phyloP scores from a whole-genome alignment of 306 rosid species.

The Betula pendula region DNA sequence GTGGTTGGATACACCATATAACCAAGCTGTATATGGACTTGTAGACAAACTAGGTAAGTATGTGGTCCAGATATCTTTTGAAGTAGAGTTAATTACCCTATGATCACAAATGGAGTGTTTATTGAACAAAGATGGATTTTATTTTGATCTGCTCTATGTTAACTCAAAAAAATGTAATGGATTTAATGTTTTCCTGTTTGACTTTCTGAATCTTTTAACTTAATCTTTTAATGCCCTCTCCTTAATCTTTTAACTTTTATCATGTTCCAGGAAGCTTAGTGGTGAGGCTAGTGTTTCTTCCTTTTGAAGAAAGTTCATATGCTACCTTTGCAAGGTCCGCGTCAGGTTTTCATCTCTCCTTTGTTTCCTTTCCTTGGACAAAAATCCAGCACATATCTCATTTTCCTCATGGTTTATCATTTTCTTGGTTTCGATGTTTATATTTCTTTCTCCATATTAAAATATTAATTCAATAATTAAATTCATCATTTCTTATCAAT shows the following conservation, averaged over 20 bases:
- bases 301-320: constrained; percentile 94
- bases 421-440: constrained; percentile 1
- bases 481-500: too few relatives aligned
- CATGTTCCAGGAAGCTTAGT: constrained; percentile 83
- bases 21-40: constrained; percentile 91
- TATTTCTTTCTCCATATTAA: not conserved
- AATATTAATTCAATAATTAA: too few relatives aligned
- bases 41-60: constrained; percentile 83
- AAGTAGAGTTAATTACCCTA: constrained; percentile 18
- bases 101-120: constrained; percentile 6
- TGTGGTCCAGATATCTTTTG: constrained; percentile 24
- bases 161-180: not conserved
- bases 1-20: constrained; percentile 89
- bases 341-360: constrained; percentile 78
- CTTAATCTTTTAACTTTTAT: constrained; percentile 17
- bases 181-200: constrained; percentile 10
- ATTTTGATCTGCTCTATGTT: not conserved
- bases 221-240: too few relatives aligned
- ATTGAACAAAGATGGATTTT: not conserved
- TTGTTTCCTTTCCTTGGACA: constrained; percentile 21
- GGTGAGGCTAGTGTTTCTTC: constrained; percentile 91
- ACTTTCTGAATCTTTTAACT: constrained; percentile 19
- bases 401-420: not conserved
- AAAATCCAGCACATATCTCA: constrained; percentile 6
- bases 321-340: constrained; percentile 95